Base-by-base conservation (phyloP, 768 basidiomycete species). In the Suillus variegatus region DNA sequence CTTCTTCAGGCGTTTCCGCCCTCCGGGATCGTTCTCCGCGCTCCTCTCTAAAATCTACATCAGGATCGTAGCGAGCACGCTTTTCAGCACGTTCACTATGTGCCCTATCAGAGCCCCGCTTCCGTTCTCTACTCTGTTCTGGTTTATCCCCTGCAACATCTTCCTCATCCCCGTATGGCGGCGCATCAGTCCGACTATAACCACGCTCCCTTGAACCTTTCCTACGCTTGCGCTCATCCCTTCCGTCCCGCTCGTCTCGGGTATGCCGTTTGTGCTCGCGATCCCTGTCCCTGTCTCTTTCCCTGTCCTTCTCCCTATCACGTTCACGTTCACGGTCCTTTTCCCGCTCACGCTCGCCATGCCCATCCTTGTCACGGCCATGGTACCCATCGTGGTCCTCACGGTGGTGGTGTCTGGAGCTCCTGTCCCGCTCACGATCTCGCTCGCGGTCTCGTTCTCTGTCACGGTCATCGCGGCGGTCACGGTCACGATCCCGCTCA, bases 1-100 rank as follows among this genome's bases (percentile, higher is more conserved):
- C 93, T 75, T 95, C 93, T 79, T 95, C 93, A 3, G 93, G 93
- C 52, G 88, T 92, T 73, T 94, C 93, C 46, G 82, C 91, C 57
- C 91, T 73, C 35, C 66, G 82, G 16, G 77, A 78, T 64, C 73
- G 73, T 46, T 77, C 70, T 14, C 79, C 78, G 35, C 72, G 77
- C 66, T 79, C 82, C 52, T 82, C 82, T 67, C 79, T 84, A 25
- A 79, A 73, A 16, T 84, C 82, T 74, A 25, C 76, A 75, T 82
- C 82, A 25, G 76, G 78, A 35, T 86, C 86, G 66, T 85, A 86
- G 65, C 85, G 81, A 60, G 86, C 75, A 56, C 87, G 82, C 87
- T 93, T 91, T 72, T 91, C 88, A 38, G 82, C 84, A 63, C 89
- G 84, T 40, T 87, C 86, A 62, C 85, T 82, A 62, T 78, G 75